These are phyloP conservation scores for Pichia californica DNA, from an alignment of 805 yeast species.

Conservation along the genomic window DNA sequence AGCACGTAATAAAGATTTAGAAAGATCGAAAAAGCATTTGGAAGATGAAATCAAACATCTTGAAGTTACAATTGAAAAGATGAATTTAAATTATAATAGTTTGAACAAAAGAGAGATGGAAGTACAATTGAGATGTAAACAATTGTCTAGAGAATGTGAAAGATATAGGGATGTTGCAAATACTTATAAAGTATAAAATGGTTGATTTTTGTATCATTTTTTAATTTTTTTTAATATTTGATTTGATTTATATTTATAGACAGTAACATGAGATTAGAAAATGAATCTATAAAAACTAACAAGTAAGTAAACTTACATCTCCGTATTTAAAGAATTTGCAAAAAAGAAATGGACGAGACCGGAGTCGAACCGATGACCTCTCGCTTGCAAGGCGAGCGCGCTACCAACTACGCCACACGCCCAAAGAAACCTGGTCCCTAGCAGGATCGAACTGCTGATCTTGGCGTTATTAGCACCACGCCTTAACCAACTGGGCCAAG, in stretches of 20 bases:
- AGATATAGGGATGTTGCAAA: slow-evolving; percentile 41
- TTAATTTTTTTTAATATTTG: too few species aligned
- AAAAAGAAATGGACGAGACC: slow-evolving; percentile 76
- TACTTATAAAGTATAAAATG: neutral
- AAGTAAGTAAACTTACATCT: too few species aligned
- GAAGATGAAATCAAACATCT: slow-evolving; percentile 54
- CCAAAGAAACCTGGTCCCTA: slow-evolving; percentile 57
- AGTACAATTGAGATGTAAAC: slow-evolving; percentile 35
- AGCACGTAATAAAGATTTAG: slow-evolving; percentile 45
- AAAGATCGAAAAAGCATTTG: slow-evolving; percentile 42
- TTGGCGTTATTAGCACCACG: slow-evolving; percentile 41
- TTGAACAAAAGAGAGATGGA: slow-evolving; percentile 41
- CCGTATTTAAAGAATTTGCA: too few species aligned
- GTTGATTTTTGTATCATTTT: too few species aligned
- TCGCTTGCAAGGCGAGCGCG: slow-evolving; percentile 80
- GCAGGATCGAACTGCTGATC: slow-evolving; percentile 89
- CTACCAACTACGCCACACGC: slow-evolving; percentile 84
- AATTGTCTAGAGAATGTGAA: slow-evolving; percentile 50
- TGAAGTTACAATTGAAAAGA: slow-evolving; percentile 43
- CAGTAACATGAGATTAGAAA: too few species aligned
- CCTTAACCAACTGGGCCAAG: slow-evolving; percentile 42
- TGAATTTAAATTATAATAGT: slow-evolving; percentile 36
- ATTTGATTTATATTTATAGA: too few species aligned
- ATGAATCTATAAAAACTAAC: too few species aligned
- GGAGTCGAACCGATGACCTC: slow-evolving; percentile 80